These are phyloP conservation scores for Danielia reshetovae DNA, from an alignment of 805 yeast species.

Conservation along the genomic window DNA sequence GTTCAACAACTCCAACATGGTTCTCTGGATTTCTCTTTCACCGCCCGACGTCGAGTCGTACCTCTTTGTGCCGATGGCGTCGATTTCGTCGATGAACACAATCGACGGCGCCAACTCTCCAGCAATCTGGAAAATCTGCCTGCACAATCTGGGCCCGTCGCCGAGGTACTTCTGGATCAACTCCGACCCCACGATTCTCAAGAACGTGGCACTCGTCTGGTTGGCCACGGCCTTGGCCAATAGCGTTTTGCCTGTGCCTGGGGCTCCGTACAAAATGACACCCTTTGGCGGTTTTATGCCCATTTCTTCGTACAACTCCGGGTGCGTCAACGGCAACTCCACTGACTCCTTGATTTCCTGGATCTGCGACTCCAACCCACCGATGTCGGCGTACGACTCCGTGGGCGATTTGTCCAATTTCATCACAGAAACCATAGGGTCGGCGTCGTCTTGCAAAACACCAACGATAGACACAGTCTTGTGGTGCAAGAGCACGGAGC, in stretches of 20 bases:
- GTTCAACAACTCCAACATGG: slow-evolving; percentile 92
- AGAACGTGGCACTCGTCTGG: slow-evolving; percentile 93
- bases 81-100: slow-evolving; percentile 97
- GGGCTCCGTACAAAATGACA: slow-evolving; percentile 94
- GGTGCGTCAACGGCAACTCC: slow-evolving; percentile 92
- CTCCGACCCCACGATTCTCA: slow-evolving; percentile 96
- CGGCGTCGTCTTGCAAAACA: slow-evolving; percentile 96
- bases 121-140: slow-evolving; percentile 95
- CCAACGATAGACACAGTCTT: slow-evolving; percentile 96
- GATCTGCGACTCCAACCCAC: slow-evolving; percentile 92
- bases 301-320: slow-evolving; percentile 96
- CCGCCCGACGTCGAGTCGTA: slow-evolving; percentile 97
- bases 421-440: slow-evolving; percentile 97
- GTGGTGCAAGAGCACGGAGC: slow-evolving; percentile 92
- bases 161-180: slow-evolving; percentile 95
- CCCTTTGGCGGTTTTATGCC: slow-evolving; percentile 99
- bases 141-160: slow-evolving; percentile 92
- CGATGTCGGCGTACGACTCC: slow-evolving; percentile 94
- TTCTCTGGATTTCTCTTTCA: slow-evolving; percentile 95
- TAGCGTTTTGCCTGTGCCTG: slow-evolving; percentile 96
- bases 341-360: slow-evolving; percentile 98
- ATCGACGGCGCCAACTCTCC: slow-evolving; percentile 98
- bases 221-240: slow-evolving; percentile 98
- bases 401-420: slow-evolving; percentile 97
- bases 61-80: slow-evolving; percentile 98